Evolutionary conservation across 495 filamentous ascomycete species (phyloP).

Genomic region (Xanthoparmelia taractica): DNA sequence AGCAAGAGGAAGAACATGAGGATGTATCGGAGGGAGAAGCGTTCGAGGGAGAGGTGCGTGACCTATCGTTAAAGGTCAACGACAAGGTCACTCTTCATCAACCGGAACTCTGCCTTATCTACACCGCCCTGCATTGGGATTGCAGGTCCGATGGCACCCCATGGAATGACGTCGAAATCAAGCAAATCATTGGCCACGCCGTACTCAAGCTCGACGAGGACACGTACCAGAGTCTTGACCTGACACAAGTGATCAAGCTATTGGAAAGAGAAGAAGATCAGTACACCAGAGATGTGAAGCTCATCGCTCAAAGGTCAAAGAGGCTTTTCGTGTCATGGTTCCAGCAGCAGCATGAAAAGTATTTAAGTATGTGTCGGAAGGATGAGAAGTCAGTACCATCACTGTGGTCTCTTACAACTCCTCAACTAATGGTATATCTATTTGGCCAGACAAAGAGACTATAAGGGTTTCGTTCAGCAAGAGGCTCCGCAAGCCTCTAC

Average conservation of each 20-base stretch:
- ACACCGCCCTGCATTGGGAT: background rate
- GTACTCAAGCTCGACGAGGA: background rate
- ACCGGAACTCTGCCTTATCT: background rate
- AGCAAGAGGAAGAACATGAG: too few species aligned
- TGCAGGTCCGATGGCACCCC: background rate
- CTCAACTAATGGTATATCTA: background rate
- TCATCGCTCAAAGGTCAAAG: background rate
- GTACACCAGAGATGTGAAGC: background rate
- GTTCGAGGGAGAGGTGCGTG: background rate
- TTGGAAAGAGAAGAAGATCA: background rate
- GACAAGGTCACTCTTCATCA: background rate
- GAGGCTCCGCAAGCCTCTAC: too few species aligned
- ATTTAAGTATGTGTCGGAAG: background rate
- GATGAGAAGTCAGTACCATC: background rate
- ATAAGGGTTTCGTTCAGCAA: background rate
- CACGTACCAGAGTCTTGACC: background rate
- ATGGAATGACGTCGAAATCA: background rate
- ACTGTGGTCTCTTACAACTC: background rate
- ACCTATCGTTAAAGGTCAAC: background rate
- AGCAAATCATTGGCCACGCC: background rate
- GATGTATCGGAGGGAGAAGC: background rate
- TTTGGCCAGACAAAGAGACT: background rate
- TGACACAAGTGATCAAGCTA: background rate
- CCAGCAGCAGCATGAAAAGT: background rate
- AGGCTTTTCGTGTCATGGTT: background rate